Evolutionary conservation across 257 asterid species (phyloP).

Genomic region (Salvia miltiorrhiza): DNA sequence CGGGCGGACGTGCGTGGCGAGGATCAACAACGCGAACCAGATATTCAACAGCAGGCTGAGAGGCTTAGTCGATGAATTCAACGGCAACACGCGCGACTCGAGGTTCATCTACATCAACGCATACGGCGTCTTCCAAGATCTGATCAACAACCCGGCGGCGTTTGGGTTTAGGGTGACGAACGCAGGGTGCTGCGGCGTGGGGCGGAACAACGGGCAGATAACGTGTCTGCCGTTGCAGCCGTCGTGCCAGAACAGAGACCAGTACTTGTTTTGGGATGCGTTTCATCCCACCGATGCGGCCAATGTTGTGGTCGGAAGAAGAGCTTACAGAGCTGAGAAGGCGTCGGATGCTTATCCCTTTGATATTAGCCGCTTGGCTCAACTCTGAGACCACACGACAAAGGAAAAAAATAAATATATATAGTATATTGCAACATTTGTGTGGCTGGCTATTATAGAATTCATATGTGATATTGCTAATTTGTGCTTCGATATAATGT

Average conservation of each 20-base stretch:
- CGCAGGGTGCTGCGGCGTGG: constrained; percentile 92
- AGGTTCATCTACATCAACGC: constrained; percentile 66
- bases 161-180: constrained; percentile 78
- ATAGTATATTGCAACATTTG: background rate
- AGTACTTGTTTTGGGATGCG: constrained; percentile 86
- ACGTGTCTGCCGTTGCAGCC: constrained; percentile 77
- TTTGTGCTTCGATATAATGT: background rate
- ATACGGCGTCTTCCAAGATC: constrained; percentile 80
- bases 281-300: constrained; percentile 88
- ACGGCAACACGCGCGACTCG: constrained; percentile 57
- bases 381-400: constrained; percentile 28
- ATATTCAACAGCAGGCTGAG: constrained; percentile 61
- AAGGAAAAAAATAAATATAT: background rate
- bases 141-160: constrained; percentile 57
- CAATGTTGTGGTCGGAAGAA: constrained; percentile 62
- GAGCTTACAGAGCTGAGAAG: constrained; percentile 68
- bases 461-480: background rate
- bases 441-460: background rate
- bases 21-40: constrained; percentile 67
- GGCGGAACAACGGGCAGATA: constrained; percentile 93
- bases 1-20: constrained; percentile 64
- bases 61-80: constrained; percentile 61
- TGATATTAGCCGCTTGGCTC: constrained; percentile 81
- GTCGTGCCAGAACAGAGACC: constrained; percentile 63
- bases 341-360: constrained; percentile 71